A percentile compares a stretch with the other conserved stretches of the same genome.
These are phyloP conservation scores for Jaapia argillacea DNA, from an alignment of 768 basidiomycete species.

Conservation along the genomic window DNA sequence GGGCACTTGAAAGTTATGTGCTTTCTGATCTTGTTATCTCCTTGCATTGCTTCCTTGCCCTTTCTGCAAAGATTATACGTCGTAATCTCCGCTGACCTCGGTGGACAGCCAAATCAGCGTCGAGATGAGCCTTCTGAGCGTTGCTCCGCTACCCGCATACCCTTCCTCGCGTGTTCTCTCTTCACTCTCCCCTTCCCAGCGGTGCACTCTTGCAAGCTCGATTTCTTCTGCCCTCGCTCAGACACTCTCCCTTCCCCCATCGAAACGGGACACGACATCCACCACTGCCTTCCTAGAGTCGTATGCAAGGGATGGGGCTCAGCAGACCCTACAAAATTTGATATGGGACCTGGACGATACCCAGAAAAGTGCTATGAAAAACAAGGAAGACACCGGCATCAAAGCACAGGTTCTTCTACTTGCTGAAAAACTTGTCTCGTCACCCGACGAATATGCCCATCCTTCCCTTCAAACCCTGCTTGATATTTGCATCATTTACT, in stretches of 20 bases:
- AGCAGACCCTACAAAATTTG: slow-evolving; percentile 38
- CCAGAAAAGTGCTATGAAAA: slow-evolving; percentile 3
- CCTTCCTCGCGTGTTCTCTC: slow-evolving; percentile 41
- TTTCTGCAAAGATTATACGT: not conserved
- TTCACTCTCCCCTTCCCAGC: slow-evolving; percentile 40
- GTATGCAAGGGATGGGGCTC: slow-evolving; percentile 48
- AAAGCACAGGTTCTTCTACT: slow-evolving; percentile 40
- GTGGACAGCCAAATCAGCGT: too few relatives aligned
- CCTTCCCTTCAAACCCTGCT: not conserved
- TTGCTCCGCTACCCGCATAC: slow-evolving; percentile 38
- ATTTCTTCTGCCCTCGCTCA: slow-evolving; percentile 38
- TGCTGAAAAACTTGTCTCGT: slow-evolving; percentile 40
- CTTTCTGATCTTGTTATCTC: not conserved
- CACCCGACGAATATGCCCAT: slow-evolving; percentile 1
- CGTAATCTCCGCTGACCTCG: not conserved
- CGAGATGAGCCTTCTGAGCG: slow-evolving; percentile 17
- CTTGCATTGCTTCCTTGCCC: not conserved
- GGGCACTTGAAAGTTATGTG: not conserved
- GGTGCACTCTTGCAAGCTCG: slow-evolving; percentile 8
- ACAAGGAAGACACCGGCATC: slow-evolving; percentile 32
- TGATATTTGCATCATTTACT: not conserved
- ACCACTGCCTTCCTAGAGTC: slow-evolving; percentile 41
- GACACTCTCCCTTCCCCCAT: slow-evolving; percentile 35
- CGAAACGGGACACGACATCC: slow-evolving; percentile 34
- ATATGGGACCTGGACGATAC: slow-evolving; percentile 39